Conservation (phyloP, 2,329 filamentous ascomycete species). For the Cyphellophora attinorum region DNA sequence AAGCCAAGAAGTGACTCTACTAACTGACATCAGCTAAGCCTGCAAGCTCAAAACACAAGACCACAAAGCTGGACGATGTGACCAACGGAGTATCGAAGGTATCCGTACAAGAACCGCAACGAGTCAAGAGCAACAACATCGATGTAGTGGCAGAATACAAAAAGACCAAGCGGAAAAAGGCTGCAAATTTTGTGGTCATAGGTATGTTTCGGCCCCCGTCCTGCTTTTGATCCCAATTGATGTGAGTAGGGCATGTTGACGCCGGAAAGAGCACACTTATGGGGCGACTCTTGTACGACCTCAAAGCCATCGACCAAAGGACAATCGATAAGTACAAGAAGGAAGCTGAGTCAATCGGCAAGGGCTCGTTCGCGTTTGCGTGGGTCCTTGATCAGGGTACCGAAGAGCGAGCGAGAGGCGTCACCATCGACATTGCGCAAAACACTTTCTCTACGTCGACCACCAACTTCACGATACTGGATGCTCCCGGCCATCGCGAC, state of each 20-base stretch:
- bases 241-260: slow-evolving; percentile 95
- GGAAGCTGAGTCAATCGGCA: slow-evolving; percentile 85
- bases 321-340: slow-evolving; percentile 80
- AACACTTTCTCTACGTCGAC: slow-evolving; percentile 87
- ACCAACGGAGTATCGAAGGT: slow-evolving; percentile 39
- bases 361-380: slow-evolving; percentile 88
- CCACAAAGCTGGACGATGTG: slow-evolving; percentile 29
- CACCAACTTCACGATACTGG: slow-evolving; percentile 84
- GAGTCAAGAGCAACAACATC: slow-evolving; percentile 63
- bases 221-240: slow-evolving; percentile 29
- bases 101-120: slow-evolving; percentile 40
- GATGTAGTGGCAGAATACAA: slow-evolving; percentile 75
- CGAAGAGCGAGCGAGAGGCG: slow-evolving; percentile 80
- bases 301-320: slow-evolving; percentile 77
- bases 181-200: slow-evolving; percentile 85
- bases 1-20: no score
- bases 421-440: slow-evolving; percentile 94
- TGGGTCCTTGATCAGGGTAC: slow-evolving; percentile 92
- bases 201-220: slow-evolving; percentile 43
- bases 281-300: slow-evolving; percentile 83
- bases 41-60: slow-evolving; percentile 31
- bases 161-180: slow-evolving; percentile 65
- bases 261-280: slow-evolving; percentile 97
- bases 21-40: slow-evolving; percentile 8
- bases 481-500: slow-evolving; percentile 88